A percentile compares a stretch with the other conserved stretches of the same genome.
These are phyloP conservation scores for Friedmanniomyces simplex DNA, from an alignment of 495 filamentous ascomycete genomes.

Conservation along the genomic window DNA sequence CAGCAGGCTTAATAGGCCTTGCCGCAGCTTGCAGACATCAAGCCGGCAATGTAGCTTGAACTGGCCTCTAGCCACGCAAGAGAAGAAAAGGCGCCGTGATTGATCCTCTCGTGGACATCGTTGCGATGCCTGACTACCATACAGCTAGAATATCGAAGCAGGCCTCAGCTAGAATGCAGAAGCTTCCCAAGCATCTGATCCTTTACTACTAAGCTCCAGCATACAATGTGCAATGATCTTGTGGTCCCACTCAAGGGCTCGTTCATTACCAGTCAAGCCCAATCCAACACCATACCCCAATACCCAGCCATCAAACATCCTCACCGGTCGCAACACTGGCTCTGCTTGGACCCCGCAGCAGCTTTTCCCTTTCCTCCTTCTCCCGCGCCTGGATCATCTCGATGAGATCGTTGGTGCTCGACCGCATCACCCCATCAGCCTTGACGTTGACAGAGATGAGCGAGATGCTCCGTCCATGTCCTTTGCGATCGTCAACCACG, in stretches of 20 bases:
- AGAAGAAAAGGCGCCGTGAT: too few species aligned
- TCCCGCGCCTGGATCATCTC: conserved; percentile 6
- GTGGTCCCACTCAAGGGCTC: too few species aligned
- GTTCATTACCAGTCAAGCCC: not conserved
- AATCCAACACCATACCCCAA: not conserved
- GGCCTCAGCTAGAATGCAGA: too few species aligned
- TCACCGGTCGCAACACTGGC: not conserved
- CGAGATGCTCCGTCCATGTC: conserved; percentile 14
- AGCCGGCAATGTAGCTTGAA: too few species aligned
- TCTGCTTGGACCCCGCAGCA: conserved; percentile 5
- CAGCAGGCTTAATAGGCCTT: not conserved
- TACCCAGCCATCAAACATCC: not conserved
- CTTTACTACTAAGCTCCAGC: too few species aligned
- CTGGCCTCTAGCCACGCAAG: too few species aligned
- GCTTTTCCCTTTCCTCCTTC: conserved; percentile 10
- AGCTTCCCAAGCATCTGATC: too few species aligned
- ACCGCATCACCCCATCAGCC: not conserved
- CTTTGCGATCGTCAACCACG: conserved; percentile 19
- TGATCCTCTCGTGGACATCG: too few species aligned
- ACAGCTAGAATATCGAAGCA: too few species aligned
- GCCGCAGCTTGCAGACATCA: too few species aligned
- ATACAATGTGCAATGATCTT: too few species aligned
- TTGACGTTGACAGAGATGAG: conserved; percentile 9
- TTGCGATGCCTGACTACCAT: too few species aligned
- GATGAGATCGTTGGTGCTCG: conserved; percentile 14